Percentiles rank a stretch among this genome's conserved stretches.
These are phyloP conservation scores for Phialophora tarda DNA, from an alignment of 2,329 filamentous ascomycete species.

Conservation along the genomic window DNA sequence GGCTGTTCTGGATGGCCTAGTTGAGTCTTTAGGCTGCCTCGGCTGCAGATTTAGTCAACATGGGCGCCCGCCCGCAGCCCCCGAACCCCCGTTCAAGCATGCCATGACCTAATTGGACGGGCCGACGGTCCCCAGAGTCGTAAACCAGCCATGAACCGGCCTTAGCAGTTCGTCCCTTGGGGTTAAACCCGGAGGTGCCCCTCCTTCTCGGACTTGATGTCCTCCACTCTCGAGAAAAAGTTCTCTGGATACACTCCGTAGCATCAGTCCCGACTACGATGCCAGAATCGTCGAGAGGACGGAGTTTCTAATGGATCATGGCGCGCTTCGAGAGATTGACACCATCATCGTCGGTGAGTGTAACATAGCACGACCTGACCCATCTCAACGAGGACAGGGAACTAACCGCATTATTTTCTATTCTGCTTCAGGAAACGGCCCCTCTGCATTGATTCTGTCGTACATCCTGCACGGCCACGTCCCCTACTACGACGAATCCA, in stretches of 20 bases:
- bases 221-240: neutral
- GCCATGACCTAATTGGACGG: neutral
- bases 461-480: constrained; percentile 67
- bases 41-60: neutral
- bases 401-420: constrained; percentile 14
- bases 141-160: neutral
- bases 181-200: constrained; percentile 6
- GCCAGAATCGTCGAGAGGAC: constrained; percentile 30
- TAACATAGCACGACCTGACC: neutral
- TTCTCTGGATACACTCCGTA: neutral
- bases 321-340: constrained; percentile 39
- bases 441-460: constrained; percentile 66
- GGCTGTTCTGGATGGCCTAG: neutral
- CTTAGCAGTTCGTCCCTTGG: neutral
- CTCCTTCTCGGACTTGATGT: neutral
- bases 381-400: neutral
- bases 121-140: neutral
- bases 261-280: constrained; percentile 11
- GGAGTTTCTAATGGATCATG: constrained; percentile 35
- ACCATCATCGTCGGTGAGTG: constrained; percentile 44
- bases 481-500: constrained; percentile 59
- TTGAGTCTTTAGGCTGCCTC: neutral
- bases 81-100: neutral
- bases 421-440: constrained; percentile 61
- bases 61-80: neutral